Base-by-base conservation (phyloP, 441 rosid species). In the Gossypium schwendimanii region DNA sequence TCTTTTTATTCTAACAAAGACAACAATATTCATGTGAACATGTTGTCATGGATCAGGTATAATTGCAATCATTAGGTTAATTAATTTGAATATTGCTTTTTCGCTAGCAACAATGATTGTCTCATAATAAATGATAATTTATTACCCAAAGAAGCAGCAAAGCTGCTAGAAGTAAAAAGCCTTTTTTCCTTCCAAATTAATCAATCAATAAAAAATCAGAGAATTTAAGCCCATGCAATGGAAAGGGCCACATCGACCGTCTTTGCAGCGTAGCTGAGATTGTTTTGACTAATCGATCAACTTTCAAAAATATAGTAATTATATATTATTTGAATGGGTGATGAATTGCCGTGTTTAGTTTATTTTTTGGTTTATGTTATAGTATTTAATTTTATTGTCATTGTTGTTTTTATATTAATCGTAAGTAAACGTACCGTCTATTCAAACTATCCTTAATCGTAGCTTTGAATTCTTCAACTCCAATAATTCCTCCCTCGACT, bases 21-120 rank as follows among this genome's bases (percentile, higher is more conserved):
- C 69, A 33, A 59, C 20, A 69, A 54, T 55, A 72, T 75, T 75
- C 73, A 18, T 49, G 14, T 6, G 55, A 77, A 69, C 79, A 75
- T 63, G 76, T 39, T 55, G 60, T 53, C 2, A 21, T 26, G 52
- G 14, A 28, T 28, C 11, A 59, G 14, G 41, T 28, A 6, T 59
- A 26, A 28, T 59, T 28, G 36, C 20, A 59, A 59, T 59, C 63
- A 59, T 28, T 54, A 11, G 26, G 14, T 11, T 58, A 58, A 24
- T 58, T 45, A 45, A 44, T 44, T 12, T 44, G 49, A 44, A 44
- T 10, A 2, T 44, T 44, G 47, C 47, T 3, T 8, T 41, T 2
- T 41, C 47, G 14, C 47, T 41, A 41, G 11, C 47, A 9, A 10
- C 47, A 41, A 9, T 10, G 47, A 41, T 26, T 26, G 4, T 26